Percentiles rank a stretch among this genome's conserved stretches.
phyloP scores from a whole-genome alignment of 495 filamentous ascomycete genomes.

The Amorphotheca resinae region DNA sequence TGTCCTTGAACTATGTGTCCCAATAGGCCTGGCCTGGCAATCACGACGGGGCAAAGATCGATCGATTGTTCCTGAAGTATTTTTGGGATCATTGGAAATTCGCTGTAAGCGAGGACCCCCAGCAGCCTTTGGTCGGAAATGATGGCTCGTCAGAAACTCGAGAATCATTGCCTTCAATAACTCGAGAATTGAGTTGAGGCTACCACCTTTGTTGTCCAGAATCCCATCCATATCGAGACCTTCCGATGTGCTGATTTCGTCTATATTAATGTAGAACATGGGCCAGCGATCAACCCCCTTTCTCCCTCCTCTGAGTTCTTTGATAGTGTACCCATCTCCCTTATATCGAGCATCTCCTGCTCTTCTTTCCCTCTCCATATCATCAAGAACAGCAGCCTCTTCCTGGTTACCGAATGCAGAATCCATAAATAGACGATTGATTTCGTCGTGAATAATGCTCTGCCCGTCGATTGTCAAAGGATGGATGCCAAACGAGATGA shows the following conservation, averaged over 20 bases:
- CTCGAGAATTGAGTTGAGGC: conserved; percentile 37
- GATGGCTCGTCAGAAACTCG: conserved; percentile 56
- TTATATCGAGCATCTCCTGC: conserved; percentile 31
- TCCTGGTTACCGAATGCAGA: conserved; percentile 67
- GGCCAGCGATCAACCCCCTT: conserved; percentile 76
- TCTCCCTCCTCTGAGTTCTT: conserved; percentile 40
- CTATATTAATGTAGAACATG: conserved; percentile 79
- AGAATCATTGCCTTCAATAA: conserved; percentile 50
- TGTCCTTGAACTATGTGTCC: background rate
- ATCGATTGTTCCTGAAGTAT: background rate
- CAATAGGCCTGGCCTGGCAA: background rate
- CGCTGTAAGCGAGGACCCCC: background rate
- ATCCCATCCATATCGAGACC: conserved; percentile 18
- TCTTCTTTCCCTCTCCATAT: conserved; percentile 25
- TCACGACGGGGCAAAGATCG: background rate
- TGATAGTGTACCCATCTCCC: conserved; percentile 38
- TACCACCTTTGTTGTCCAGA: conserved; percentile 26
- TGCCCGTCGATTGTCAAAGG: conserved; percentile 42
- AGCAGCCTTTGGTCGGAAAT: conserved; percentile 28
- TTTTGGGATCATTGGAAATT: background rate
- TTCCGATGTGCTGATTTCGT: conserved; percentile 20
- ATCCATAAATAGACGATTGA: conserved; percentile 63
- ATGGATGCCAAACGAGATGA: conserved; percentile 60
- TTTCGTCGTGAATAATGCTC: conserved; percentile 61
- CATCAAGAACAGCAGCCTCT: conserved; percentile 24